Evolutionary conservation across 2,329 filamentous ascomycete species (phyloP), one percentile per base, ranked within the genome.

Genomic region (Diaporthe velutina): DNA sequence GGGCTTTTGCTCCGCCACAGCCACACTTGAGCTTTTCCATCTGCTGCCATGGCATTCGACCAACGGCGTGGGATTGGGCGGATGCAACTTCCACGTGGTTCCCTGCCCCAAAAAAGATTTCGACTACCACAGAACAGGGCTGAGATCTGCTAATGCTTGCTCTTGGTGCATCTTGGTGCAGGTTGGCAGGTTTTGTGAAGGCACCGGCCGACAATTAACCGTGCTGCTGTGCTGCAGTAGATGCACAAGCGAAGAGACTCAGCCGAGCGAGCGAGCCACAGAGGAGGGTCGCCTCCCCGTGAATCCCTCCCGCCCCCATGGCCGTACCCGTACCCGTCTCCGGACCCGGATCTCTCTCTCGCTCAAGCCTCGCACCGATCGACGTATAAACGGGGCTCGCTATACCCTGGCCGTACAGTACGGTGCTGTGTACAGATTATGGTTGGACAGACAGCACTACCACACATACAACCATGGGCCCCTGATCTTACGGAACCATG

Each of bases 51-150:
- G 64, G 64, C 13, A 67, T 67, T 67, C 64, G 64, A 52, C 64
- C n/a, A 9, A 28, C 45, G 45, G 30, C 25, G 4, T 48, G 60
- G 4, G 25, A 48, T 33, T 33, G 40, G 60, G 60, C 61, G 28
- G 42, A 67, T 52, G 64, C 64, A 40, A 50, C 48, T 28, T 28
- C 64, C 64, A 67, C 64, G 64, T 67, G 64, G 64, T 67, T 52
- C 64, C 45, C n/a, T 40, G 64, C 10, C 64, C 64, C 42, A 28
- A 35, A 40, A 38, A 67, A 28, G 30, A 45, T 28, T 17, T 52
- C 30, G 30, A 19, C 30, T 9, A 38, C 45, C 61, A 38, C 45
- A 67, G 8, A 42, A 67, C 61, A 52, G 45, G 61, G 45, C 42
- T 50, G 61, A 66, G 61, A 50, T 66, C 19, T 45, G 30, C 61